A percentile compares a stretch with the other conserved stretches of the same genome.
These are phyloP conservation scores for Trichoderma koningiopsis DNA, from an alignment of 2,329 filamentous ascomycete species.

Conservation along the genomic window DNA sequence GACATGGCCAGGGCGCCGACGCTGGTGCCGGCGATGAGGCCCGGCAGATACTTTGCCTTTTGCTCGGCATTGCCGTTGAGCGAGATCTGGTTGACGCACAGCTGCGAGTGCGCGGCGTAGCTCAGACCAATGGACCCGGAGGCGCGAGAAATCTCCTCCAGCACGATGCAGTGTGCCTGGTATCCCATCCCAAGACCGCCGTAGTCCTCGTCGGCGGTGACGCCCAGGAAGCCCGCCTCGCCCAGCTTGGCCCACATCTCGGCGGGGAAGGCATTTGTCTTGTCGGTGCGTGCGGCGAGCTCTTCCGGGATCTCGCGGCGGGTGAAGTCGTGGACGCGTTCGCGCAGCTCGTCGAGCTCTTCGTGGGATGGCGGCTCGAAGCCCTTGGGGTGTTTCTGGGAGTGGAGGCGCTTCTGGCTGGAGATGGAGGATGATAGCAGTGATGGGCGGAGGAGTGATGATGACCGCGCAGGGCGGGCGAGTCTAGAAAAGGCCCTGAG, in stretches of 20 bases:
- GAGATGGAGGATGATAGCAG: slow-evolving; percentile 38
- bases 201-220: slow-evolving; percentile 90
- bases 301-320: slow-evolving; percentile 84
- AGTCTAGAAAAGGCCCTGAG: slow-evolving; percentile 44
- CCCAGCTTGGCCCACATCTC: slow-evolving; percentile 95
- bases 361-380: slow-evolving; percentile 69
- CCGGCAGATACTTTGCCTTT: slow-evolving; percentile 78
- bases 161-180: slow-evolving; percentile 91
- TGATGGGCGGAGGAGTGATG: slow-evolving; percentile 37
- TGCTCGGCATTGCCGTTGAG: slow-evolving; percentile 81
- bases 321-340: slow-evolving; percentile 85
- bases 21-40: slow-evolving; percentile 75
- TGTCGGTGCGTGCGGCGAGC: slow-evolving; percentile 80
- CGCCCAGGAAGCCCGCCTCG: slow-evolving; percentile 85
- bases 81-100: slow-evolving; percentile 95
- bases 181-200: slow-evolving; percentile 92
- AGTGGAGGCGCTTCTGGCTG: slow-evolving; percentile 48
- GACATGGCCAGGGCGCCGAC: slow-evolving; percentile 94
- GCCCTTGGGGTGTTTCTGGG: slow-evolving; percentile 62
- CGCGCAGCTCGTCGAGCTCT: slow-evolving; percentile 79
- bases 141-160: slow-evolving; percentile 92
- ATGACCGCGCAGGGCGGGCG: slow-evolving; percentile 41
- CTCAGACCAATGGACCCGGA: slow-evolving; percentile 83
- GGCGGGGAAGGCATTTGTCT: slow-evolving; percentile 81
- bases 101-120: slow-evolving; percentile 93